phyloP scores from a whole-genome alignment of 345 rosid species.

The Cardamine occulta region DNA sequence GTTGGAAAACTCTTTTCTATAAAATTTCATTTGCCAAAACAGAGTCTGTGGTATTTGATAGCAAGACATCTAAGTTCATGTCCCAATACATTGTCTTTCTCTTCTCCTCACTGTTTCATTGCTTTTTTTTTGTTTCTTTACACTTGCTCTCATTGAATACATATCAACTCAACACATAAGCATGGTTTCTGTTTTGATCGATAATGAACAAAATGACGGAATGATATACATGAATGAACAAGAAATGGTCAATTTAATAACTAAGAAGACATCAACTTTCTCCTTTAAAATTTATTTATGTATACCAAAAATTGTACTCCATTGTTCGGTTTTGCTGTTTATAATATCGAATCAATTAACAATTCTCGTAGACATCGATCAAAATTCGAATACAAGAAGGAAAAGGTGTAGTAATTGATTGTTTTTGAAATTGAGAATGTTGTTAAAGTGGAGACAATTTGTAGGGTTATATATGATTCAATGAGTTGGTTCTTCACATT shows the following conservation, averaged over 20 bases:
- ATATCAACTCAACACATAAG: not conserved
- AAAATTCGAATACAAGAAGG: not conserved
- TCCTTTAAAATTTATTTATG: not conserved
- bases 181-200: not conserved
- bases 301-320: constrained; percentile 18
- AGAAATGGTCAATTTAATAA: not conserved
- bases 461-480: constrained; percentile 28
- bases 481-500: constrained; percentile 37
- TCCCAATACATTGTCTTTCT: constrained; percentile 40
- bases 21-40: constrained; percentile 27
- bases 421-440: constrained; percentile 18
- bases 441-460: constrained; percentile 32
- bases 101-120: constrained; percentile 35
- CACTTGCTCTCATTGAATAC: not conserved
- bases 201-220: not conserved
- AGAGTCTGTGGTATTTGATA: constrained; percentile 23
- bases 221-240: not conserved
- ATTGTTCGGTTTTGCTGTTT: not conserved
- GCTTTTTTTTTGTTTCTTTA: not conserved
- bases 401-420: not conserved
- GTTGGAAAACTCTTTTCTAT: constrained; percentile 41
- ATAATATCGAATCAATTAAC: not conserved
- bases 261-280: not conserved
- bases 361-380: constrained; percentile 22
- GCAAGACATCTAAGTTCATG: constrained; percentile 38